These are phyloP conservation scores for Nicotiana paniculata DNA, from an alignment of 257 asterid species.

Conservation along the genomic window DNA sequence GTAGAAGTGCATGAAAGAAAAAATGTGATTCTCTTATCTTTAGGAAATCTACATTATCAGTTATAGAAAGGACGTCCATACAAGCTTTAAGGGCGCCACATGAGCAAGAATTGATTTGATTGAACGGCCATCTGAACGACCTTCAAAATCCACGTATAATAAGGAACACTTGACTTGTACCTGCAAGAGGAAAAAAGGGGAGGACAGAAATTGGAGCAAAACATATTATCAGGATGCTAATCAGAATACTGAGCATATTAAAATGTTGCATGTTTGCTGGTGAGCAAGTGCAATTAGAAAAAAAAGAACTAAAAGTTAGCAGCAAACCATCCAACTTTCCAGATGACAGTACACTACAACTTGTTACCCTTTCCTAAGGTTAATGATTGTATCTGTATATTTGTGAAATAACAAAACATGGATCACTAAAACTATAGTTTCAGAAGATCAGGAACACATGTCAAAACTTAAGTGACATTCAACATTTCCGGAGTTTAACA, in stretches of 20 bases:
- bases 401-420: not conserved
- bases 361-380: not conserved
- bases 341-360: too few species aligned
- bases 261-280: not conserved
- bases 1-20: not conserved
- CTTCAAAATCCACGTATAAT: slow-evolving; percentile 90
- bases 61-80: slow-evolving; percentile 26
- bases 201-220: not conserved
- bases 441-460: not conserved
- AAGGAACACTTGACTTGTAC: slow-evolving; percentile 84
- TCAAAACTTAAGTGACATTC: not conserved
- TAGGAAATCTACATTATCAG: not conserved
- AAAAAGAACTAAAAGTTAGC: not conserved
- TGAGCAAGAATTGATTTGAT: slow-evolving; percentile 88
- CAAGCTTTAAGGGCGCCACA: slow-evolving; percentile 95
- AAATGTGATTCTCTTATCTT: not conserved
- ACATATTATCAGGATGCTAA: not conserved
- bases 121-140: slow-evolving; percentile 97
- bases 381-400: not conserved
- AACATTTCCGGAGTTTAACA: not conserved
- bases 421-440: not conserved
- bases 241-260: not conserved
- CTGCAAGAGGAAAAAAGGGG: slow-evolving; percentile 28
- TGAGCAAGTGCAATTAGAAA: slow-evolving; percentile 2
- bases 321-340: not conserved